Evolutionary conservation across 805 yeast species (phyloP), one percentile per base, ranked within the genome.

Genomic region (Suhomyces sp.): DNA sequence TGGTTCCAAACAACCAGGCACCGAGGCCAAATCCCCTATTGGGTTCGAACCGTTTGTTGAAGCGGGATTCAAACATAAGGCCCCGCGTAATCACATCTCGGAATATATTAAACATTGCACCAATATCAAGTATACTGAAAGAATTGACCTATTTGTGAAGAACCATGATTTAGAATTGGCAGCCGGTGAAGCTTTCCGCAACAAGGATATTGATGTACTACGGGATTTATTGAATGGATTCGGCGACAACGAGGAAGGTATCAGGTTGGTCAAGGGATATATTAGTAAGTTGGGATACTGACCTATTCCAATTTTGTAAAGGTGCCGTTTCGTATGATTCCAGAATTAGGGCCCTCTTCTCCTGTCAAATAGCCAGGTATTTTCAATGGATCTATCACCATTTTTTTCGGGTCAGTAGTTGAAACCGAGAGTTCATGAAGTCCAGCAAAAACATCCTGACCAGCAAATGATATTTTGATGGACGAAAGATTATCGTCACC

Each of bases 361-460:
- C 96, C 96, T 4, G 92, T 83, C 31, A 89, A 66, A 92, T 91
- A 89, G 29, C 83, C 79, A 0, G 96, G 96, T 13, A 87, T 68
- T 0, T 58, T 71, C n/a, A 76, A 70, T 0, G 87, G 79, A 58
- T 87, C 79, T 1, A 85, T 67, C 0, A 77, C 60, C 79, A 56
- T 70, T 52, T 49, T 72, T 73, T 59, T 55, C 15, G 60, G 49
- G 15, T 64, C 63, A 0, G 54, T 48, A 2, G 67, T 57, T 12
- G 38, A 24, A 1, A 67, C 70, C 26, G 90, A 80, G 15, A 89
- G 71, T 60, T 87, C 86, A 65, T 87, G 90, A 38, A 89, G 61
- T 0, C 96, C 96, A 2, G 83, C 96, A 75, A 85, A 89, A 0
- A 90, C 79, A 63, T 89, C 96, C 17, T 72, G 74, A 1, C 96